These are phyloP conservation scores for Lasiosphaeria ovina DNA, from an alignment of 495 filamentous ascomycete species.

Conservation along the genomic window DNA sequence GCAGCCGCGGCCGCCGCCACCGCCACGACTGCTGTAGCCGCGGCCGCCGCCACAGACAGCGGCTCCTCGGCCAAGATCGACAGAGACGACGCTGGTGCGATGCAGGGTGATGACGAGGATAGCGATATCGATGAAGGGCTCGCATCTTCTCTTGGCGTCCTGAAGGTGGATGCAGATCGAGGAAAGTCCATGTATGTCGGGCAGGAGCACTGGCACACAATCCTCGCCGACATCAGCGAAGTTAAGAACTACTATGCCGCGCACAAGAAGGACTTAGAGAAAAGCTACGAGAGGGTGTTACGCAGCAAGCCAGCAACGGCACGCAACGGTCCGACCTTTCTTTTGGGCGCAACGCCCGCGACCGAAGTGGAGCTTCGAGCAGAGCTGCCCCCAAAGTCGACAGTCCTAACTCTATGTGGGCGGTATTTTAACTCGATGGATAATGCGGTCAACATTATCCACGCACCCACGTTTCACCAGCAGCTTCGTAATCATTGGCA, in stretches of 20 bases:
- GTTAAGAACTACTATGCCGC: conserved; percentile 81
- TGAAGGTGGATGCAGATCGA: conserved; percentile 81
- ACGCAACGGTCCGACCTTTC: conserved; percentile 62
- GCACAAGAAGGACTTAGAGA: conserved; percentile 57
- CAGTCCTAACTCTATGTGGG: conserved; percentile 76
- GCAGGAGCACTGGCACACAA: conserved; percentile 84
- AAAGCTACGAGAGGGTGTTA: conserved; percentile 61
- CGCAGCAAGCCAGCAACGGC: conserved; percentile 58
- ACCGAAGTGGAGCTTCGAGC: conserved; percentile 73
- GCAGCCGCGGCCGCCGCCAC: conserved; percentile 41
- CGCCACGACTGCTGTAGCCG: conserved; percentile 59
- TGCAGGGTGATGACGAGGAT: conserved; percentile 58
- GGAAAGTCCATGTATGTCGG: conserved; percentile 81
- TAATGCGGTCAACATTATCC: conserved; percentile 67
- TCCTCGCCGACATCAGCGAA: conserved; percentile 87
- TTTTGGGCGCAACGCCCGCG: conserved; percentile 70
- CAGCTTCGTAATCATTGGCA: conserved; percentile 88
- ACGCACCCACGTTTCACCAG: conserved; percentile 80
- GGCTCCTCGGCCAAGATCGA: conserved; percentile 55
- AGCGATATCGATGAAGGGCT: conserved; percentile 84
- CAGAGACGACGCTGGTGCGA: conserved; percentile 50
- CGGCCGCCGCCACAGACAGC: conserved; percentile 62
- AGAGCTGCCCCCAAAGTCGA: conserved; percentile 74
- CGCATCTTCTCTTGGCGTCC: conserved; percentile 77
- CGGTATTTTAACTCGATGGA: conserved; percentile 63